Evolutionary conservation across 148 eudicot species (phyloP), one percentile per base, ranked within the genome.

Genomic region (Drosera capensis): DNA sequence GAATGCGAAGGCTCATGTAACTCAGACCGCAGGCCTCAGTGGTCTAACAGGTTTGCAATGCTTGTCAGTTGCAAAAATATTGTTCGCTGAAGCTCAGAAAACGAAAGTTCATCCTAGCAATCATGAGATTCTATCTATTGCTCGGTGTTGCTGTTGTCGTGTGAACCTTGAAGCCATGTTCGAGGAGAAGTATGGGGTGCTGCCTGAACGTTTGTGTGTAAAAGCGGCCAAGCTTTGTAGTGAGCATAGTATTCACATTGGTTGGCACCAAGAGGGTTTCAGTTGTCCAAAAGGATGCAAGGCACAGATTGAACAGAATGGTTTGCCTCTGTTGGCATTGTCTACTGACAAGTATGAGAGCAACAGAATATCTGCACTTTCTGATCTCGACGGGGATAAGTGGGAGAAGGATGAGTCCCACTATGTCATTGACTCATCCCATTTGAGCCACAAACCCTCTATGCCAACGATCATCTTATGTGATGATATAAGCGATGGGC

Each of bases 391-490:
- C 41, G 42, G 52, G 25, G 63, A 50, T 20, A 81, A 76, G 45
- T 90, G 78, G 74, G 78, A 78, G 59, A 73, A 78, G 88, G 99
- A 90, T 57, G 99, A 90, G 66, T 71, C 78, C 48, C 99, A 90
- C 47, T 80, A 63, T 60, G 70, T 90, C 43, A 62, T 85, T 55
- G 77, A 70, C 58, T 72, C 81, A 9, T 70, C 42, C 25, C 73
- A 76, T 68, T 70, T 81, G 20, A 75, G 70, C 36, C 67, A 67
- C 49, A 73, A 68, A 46, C 43, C 64, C 6, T 45, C 62, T 22
- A 78, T 65, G 46, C 80, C 66, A 20, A 67, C 72, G 39, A 64
- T 84, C 54, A 65, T 84, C 48, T 69, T 88, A 53, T 78, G 92
- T 57, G 84, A 83, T 63, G 94, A 84, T 67, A 69, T 90, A 43